Base-by-base conservation (phyloP, 495 filamentous ascomycete genomes). In the Xylaria intraflava region DNA sequence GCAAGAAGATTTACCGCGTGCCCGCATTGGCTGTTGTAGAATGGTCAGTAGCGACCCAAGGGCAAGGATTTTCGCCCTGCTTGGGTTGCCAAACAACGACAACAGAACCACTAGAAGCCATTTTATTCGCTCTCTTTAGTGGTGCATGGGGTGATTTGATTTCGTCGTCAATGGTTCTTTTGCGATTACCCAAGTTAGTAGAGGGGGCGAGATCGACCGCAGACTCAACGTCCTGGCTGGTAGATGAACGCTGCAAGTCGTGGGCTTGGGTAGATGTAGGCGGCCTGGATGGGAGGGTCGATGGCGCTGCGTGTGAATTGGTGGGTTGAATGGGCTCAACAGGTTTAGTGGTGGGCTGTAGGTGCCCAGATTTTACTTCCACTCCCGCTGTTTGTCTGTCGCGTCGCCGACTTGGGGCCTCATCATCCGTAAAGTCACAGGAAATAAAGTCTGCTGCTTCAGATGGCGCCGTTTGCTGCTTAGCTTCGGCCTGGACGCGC, bases 401-500 rank as follows among this genome's bases (percentile, higher is more conserved):
- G 2, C 8, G 14, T 12, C n/a, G 9, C 19, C 24, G 44, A 23
- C 19, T 19, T 16, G 22, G n/a, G 44, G n/a, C 52, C 2, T 68
- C 67, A 22, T 82, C 81, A 49, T 81, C 78, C 19, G 78, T 79
- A 22, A 84, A 72, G 57, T 83, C 83, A 40, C 88, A 84, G 1
- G 90, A 89, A 48, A 96, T 95, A 62, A 93, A 95, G 58, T 96
- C 90, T 45, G 83, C 81, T 5, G 65, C 60, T 27, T 72, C 68
- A 40, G 83, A 84, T 0, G 78, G 73, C 11, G 76, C 72, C 17
- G 84, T 80, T 7, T 80, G 70, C 36, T 84, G 80, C 14, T 68
- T 71, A 11, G 72, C 59, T 16, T 73, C 48, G 29, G 61, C 57
- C 65, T 78, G 65, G 47, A 89, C 74, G 41, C 88, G 82, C 1